A percentile compares a stretch with the other conserved stretches of the same genome.
Evolutionary conservation across 2,329 filamentous ascomycete genomes (phyloP).

Genomic region (Diplodia corticola): DNA sequence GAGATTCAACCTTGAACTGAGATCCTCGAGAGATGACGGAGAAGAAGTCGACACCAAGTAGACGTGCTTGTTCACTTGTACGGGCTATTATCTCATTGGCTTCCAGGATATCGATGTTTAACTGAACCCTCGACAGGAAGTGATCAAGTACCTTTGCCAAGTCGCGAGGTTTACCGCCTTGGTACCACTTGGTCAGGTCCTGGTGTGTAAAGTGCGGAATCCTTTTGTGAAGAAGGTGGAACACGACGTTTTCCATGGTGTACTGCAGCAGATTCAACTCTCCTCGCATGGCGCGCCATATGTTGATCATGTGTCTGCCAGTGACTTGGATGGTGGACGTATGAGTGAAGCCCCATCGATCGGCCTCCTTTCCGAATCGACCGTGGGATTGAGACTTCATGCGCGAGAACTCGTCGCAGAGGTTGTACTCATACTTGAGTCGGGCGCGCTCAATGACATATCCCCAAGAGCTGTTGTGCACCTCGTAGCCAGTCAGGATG

Average conservation of each 20-base stretch:
- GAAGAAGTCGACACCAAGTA: constrained; percentile 94
- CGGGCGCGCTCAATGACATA: constrained; percentile 89
- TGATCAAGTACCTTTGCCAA: constrained; percentile 75
- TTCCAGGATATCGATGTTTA: constrained; percentile 89
- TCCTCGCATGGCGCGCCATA: constrained; percentile 94
- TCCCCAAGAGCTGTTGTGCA: constrained; percentile 91
- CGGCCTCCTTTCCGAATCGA: constrained; percentile 79
- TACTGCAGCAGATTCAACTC: constrained; percentile 92
- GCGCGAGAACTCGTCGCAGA: constrained; percentile 88
- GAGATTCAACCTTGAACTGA: constrained; percentile 97
- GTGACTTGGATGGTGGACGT: constrained; percentile 92
- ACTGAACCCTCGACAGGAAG: constrained; percentile 70
- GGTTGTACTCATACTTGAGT: constrained; percentile 81
- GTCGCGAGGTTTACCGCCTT: constrained; percentile 65
- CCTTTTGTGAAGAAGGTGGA: constrained; percentile 82
- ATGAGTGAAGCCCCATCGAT: constrained; percentile 91
- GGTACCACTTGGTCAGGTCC: constrained; percentile 81
- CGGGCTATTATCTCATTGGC: constrained; percentile 84
- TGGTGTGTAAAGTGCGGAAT: constrained; percentile 84
- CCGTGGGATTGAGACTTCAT: constrained; percentile 83
- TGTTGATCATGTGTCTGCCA: constrained; percentile 92
- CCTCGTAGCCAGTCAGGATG: constrained; percentile 90
- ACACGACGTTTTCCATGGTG: constrained; percentile 92
- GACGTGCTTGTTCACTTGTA: constrained; percentile 89
- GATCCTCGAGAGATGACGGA: constrained; percentile 93